phyloP scores from a whole-genome alignment of 768 basidiomycete genomes.

The Punctularia strigosozonata region DNA sequence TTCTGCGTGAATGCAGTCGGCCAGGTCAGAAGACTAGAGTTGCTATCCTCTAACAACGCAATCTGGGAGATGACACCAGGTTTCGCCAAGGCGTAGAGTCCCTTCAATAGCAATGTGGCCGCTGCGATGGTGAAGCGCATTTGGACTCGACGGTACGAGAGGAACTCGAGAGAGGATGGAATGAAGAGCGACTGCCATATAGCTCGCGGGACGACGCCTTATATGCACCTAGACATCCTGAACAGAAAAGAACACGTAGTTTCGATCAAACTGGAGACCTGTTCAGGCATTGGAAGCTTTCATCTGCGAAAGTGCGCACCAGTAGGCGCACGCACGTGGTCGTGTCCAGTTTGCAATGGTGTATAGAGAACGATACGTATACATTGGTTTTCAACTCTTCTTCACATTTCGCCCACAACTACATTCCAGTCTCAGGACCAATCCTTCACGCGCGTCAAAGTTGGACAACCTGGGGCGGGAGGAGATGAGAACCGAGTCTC shows the following conservation, averaged over 20 bases:
- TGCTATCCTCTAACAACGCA: conserved; percentile 17
- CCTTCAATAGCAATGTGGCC: background rate
- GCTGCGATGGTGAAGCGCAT: too few species aligned
- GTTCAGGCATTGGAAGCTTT: too few species aligned
- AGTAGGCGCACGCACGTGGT: too few species aligned
- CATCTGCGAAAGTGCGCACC: too few species aligned
- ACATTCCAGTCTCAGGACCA: conserved; percentile 15
- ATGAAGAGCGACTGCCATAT: too few species aligned
- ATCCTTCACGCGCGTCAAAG: conserved; percentile 41
- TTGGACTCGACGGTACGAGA: too few species aligned
- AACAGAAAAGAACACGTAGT: too few species aligned
- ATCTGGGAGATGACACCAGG: conserved; percentile 12
- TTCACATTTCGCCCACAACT: background rate
- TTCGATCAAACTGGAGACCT: too few species aligned
- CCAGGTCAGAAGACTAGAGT: conserved; percentile 28
- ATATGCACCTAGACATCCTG: too few species aligned
- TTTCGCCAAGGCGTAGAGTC: background rate
- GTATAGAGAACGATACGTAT: background rate
- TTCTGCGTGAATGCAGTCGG: conserved; percentile 36
- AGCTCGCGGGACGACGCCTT: too few species aligned
- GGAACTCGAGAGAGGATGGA: too few species aligned
- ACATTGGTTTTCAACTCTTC: background rate
- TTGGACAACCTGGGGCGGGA: conserved; percentile 39
- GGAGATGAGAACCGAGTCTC: conserved; percentile 43
- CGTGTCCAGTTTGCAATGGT: too few species aligned